phyloP scores from a whole-genome alignment of 2,329 filamentous ascomycete genomes.

The Colletotrichum tabaci region DNA sequence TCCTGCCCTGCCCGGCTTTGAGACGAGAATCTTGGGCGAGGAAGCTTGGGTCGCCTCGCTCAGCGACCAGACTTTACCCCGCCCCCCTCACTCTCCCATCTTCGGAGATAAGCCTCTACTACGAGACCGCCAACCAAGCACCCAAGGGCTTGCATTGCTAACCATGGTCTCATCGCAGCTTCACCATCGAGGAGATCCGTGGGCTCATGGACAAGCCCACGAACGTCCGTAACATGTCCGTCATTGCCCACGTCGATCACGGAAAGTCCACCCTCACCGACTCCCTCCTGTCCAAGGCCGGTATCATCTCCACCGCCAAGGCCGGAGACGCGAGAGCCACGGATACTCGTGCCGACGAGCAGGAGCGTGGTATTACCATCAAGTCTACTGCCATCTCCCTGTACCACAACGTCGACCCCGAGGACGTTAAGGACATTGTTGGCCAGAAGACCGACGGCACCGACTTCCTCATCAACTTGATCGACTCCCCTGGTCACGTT shows the following conservation, averaged over 20 bases:
- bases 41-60: constrained; percentile 20
- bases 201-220: constrained; percentile 82
- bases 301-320: constrained; percentile 99
- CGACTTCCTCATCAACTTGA: constrained; percentile 99
- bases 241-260: constrained; percentile 99
- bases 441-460: constrained; percentile 89
- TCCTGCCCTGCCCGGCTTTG: too few species aligned
- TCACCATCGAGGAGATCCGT: constrained; percentile 97
- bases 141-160: constrained; percentile 55
- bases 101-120: constrained; percentile 55
- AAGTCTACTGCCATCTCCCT: constrained; percentile 99
- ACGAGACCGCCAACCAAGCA: too few species aligned
- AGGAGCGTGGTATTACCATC: constrained; percentile 99
- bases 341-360: constrained; percentile 96
- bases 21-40: not conserved
- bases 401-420: constrained; percentile 87
- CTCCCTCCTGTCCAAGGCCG: constrained; percentile 98
- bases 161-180: constrained; percentile 74
- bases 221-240: constrained; percentile 96
- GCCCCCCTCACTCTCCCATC: constrained; percentile 21
- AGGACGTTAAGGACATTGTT: constrained; percentile 95
- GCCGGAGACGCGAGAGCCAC: constrained; percentile 96
- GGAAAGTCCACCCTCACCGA: constrained; percentile 99
- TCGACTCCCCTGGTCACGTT: constrained; percentile 99
- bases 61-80: constrained; percentile 31